Conservation (phyloP, 1,139 yeast species). For the Hemisphaericaspora lyxosophila region DNA sequence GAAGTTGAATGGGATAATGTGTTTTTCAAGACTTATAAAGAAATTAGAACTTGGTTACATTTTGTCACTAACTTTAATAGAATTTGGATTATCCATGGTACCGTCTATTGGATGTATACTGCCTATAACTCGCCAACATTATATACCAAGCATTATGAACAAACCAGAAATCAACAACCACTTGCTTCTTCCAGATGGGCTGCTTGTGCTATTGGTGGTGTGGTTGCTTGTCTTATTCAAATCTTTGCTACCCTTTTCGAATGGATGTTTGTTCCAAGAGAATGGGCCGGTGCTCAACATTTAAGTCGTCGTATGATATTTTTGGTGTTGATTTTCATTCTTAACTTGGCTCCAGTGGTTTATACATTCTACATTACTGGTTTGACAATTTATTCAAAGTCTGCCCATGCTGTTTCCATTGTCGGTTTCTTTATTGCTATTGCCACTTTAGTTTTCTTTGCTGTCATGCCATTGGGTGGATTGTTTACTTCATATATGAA, state of each 20-base stretch:
- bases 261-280: conserved; percentile 96
- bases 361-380: conserved; percentile 86
- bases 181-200: conserved; percentile 90
- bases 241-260: conserved; percentile 86
- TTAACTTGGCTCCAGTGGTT: conserved; percentile 83
- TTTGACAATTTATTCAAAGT: conserved; percentile 60
- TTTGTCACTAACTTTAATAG: conserved; percentile 93
- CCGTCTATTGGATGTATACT: conserved; percentile 90
- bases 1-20: conserved; percentile 92
- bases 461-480: conserved; percentile 97
- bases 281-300: conserved; percentile 99
- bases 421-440: conserved; percentile 89
- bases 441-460: conserved; percentile 78
- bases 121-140: conserved; percentile 91
- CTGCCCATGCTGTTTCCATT: conserved; percentile 80
- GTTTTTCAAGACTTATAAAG: conserved; percentile 94
- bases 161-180: conserved; percentile 81
- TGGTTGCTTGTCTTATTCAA: conserved; percentile 78
- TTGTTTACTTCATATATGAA: conserved; percentile 90
- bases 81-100: conserved; percentile 92
- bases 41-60: conserved; percentile 98
- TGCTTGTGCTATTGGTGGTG: conserved; percentile 89
- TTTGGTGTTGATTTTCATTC: conserved; percentile 59
- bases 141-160: conserved; percentile 83
- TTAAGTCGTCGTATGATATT: conserved; percentile 83